Evolutionary conservation across 2,329 filamentous ascomycete genomes (phyloP), one percentile per base, ranked within the genome.

Genomic region (Paraconiothyrium brasiliense): DNA sequence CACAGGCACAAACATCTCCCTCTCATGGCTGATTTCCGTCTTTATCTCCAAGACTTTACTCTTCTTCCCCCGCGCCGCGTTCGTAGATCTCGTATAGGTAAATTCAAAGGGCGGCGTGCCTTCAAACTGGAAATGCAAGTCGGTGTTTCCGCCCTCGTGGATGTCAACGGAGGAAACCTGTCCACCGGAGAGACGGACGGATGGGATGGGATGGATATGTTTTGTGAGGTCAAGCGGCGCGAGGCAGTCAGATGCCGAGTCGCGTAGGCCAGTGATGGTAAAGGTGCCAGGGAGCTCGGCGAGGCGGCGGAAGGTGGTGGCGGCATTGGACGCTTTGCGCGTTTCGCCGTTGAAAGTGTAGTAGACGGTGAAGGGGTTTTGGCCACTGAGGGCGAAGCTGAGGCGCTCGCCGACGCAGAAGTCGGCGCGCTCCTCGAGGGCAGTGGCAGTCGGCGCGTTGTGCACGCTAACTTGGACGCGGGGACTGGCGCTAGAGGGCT

Each of bases 31-130:
- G 20, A 91, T 85, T 70, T 97, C 94, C 68, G 95, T 93, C 69
- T 92, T 88, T 67, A 96, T 97, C 81, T 99, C 96, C 20, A 99
- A 84, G 37, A 99, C 87, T 71, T 71, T 74, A 48, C 72, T 91
- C 78, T 93, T 92, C 68, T 73, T 73, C 1, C 79, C 78, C 13
- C 72, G 71, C 1, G 91, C 90, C n/a, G 89, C 89, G 76, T 97
- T 97, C 48, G 92, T 92, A 79, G 91, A 95, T 64, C 95, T 87
- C 22, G 93, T 98, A 78, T 97, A 98, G 60, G 94, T 97, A 76
- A 98, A 99, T 80, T 98, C 95, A 73, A 99, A 99, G 1, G 95
- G 95, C 64, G 95, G 93, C 6, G 92, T 94, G 59, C 96, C 95
- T 83, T 92, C 94, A 80, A 99, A 99, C 72, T 97, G 92, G 71